Evolutionary conservation across 306 rosid genomes (phyloP), one percentile per base, ranked within the genome.

Genomic region (Coriaria nepalensis): DNA sequence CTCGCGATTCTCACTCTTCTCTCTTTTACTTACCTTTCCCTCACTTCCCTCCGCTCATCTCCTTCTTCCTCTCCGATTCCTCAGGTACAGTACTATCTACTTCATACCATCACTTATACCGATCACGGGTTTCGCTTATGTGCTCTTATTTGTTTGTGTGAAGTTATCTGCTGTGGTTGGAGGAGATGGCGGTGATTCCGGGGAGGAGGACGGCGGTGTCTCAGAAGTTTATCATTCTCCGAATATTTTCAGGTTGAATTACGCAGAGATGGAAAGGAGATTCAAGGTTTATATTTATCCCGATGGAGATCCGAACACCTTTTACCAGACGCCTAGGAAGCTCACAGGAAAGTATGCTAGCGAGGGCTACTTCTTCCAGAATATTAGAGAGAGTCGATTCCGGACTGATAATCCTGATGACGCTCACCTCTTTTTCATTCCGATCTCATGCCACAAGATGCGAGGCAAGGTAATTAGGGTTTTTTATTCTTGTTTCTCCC

Each of bases 391-490:
- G 68, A 73, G 83, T 50, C 73, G 52, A 8, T 90, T 90, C 56
- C 87, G 83, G 7, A 90, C 95, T 10, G 59, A 74, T 5, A 78
- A 85, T 77, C 98, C 98, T 5, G 71, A 73, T 69, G 73, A 77
- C 68, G 95, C 98, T 2, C 67, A 79, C 56, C 85, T 84, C 66
- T 90, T 90, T 70, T 90, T 90, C 71, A 77, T 90, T 49, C 95
- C 92, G 9, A 85, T 90, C 60, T 90, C 97, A 2, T 84, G 95
- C 65, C 95, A 90, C 54, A 90, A 90, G 74, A 85, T 90, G 97
- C 77, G 95, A 48, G 97, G 97, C 68, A 81, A 85, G 97, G 97
- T 90, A 74, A 48, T 37, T 35, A 6, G 11, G 10, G n/a, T n/a
- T n/a, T n/a, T n/a, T n/a, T n/a, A n/a, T n/a, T 5, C 37, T 20